phyloP scores from a whole-genome alignment of 1,284 basidiomycete genomes.

The Rhodotorula mucilaginosa region DNA sequence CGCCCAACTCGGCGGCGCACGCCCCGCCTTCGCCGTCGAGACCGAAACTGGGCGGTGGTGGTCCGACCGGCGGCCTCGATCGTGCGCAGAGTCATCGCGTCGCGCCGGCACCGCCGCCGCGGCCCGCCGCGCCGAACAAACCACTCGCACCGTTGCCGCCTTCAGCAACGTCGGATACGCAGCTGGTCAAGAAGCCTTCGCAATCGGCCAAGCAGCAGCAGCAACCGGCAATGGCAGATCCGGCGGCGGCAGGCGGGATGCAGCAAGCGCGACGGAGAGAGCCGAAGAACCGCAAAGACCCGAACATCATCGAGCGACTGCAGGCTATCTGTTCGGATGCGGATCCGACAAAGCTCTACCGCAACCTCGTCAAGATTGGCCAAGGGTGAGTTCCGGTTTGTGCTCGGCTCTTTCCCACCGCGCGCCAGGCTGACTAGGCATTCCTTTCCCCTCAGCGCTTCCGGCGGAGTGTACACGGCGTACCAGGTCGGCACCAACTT shows the following conservation, averaged over 20 bases:
- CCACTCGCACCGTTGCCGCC: constrained; percentile 29
- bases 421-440: neutral
- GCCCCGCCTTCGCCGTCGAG: constrained; percentile 4
- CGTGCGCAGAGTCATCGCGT: constrained; percentile 50
- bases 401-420: neutral
- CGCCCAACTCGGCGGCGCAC: constrained; percentile 4
- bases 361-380: constrained; percentile 92
- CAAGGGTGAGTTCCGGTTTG: constrained; percentile 68
- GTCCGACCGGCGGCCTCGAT: constrained; percentile 40
- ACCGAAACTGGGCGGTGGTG: neutral
- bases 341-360: constrained; percentile 90
- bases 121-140: constrained; percentile 38
- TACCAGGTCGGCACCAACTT: constrained; percentile 92
- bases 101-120: constrained; percentile 40
- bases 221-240: neutral
- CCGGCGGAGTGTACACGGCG: constrained; percentile 96
- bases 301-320: constrained; percentile 85
- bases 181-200: constrained; percentile 42
- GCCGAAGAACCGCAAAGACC: constrained; percentile 50
- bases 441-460: constrained; percentile 61
- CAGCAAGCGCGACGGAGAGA: constrained; percentile 33
- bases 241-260: neutral
- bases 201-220: constrained; percentile 49
- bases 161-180: constrained; percentile 22
- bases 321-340: constrained; percentile 95